Evolutionary conservation across 352 stramenopile species (phyloP).

Genomic region (Stramenopiles sp.): DNA sequence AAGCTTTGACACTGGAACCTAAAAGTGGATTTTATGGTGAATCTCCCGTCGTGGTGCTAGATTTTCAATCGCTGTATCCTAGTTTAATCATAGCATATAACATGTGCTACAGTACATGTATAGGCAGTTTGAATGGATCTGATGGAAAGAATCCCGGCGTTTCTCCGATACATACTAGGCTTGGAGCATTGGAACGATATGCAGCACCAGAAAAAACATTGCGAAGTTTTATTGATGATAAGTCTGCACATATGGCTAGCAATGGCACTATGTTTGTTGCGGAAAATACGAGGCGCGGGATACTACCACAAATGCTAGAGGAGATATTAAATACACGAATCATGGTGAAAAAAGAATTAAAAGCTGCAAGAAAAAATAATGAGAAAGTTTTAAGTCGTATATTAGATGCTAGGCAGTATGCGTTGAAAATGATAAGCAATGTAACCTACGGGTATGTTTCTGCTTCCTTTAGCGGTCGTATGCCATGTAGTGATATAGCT

Average conservation of each 20-base stretch:
- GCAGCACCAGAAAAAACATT: not conserved
- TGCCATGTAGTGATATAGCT: slow-evolving; percentile 94
- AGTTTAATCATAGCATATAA: slow-evolving; percentile 99
- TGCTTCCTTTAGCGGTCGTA: slow-evolving; percentile 83
- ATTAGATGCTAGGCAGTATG: slow-evolving; percentile 90
- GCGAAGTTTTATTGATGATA: too few species aligned
- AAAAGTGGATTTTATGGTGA: not conserved
- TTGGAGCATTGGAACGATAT: slow-evolving; percentile 8
- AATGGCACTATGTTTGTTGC: slow-evolving; percentile 87
- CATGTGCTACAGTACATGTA: slow-evolving; percentile 97
- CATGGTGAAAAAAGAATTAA: slow-evolving; percentile 97
- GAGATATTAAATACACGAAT: slow-evolving; percentile 90
- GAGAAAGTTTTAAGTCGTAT: slow-evolving; percentile 90
- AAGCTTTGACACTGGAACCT: not conserved
- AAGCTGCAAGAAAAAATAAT: slow-evolving; percentile 90
- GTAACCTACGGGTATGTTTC: slow-evolving; percentile 99
- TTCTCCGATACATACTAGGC: slow-evolving; percentile 13
- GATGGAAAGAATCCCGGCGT: slow-evolving; percentile 24
- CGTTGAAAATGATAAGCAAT: slow-evolving; percentile 92
- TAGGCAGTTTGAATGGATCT: slow-evolving; percentile 42
- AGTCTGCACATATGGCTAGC: slow-evolving; percentile 23
- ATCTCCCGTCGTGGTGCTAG: slow-evolving; percentile 77
- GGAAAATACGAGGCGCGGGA: slow-evolving; percentile 81
- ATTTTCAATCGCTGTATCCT: slow-evolving; percentile 99
- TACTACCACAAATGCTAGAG: slow-evolving; percentile 93